Conservation (phyloP, 768 basidiomycete genomes). For the Russula brevipes region DNA sequence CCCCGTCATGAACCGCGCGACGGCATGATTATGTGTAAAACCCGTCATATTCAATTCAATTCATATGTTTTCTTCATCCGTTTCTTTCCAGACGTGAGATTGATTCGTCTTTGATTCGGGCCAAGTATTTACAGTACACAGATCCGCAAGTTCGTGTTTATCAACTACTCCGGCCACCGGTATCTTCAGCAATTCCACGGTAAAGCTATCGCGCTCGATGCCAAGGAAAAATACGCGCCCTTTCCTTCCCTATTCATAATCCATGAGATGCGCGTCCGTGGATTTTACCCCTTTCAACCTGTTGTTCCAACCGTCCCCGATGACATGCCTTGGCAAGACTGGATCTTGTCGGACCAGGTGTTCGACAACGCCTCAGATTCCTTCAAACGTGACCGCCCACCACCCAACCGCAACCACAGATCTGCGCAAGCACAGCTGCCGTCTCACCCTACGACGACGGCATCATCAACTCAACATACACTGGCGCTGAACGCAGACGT, state of each 20-base stretch:
- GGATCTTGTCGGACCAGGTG: neutral
- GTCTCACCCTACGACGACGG: neutral
- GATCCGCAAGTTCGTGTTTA: constrained; percentile 29
- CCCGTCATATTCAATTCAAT: constrained; percentile 25
- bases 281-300: constrained; percentile 30
- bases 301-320: constrained; percentile 20
- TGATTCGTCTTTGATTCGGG: neutral
- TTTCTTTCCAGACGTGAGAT: constrained; percentile 29
- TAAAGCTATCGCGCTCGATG: constrained; percentile 35
- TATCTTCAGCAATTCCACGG: constrained; percentile 30
- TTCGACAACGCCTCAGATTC: neutral
- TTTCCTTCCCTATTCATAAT: constrained; percentile 35
- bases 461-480: neutral
- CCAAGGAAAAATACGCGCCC: constrained; percentile 29
- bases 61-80: constrained; percentile 29
- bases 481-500: neutral
- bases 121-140: constrained; percentile 5
- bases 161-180: constrained; percentile 29
- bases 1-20: neutral
- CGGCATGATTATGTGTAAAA: neutral
- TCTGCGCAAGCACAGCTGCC: neutral
- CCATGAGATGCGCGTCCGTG: constrained; percentile 37
- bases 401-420: too few relatives aligned
- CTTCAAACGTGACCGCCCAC: neutral
- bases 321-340: constrained; percentile 15